A percentile compares a stretch with the other conserved stretches of the same genome.
Evolutionary conservation across 169 alveolate species (phyloP).

Genomic region (Plasmodium reichenowi): DNA sequence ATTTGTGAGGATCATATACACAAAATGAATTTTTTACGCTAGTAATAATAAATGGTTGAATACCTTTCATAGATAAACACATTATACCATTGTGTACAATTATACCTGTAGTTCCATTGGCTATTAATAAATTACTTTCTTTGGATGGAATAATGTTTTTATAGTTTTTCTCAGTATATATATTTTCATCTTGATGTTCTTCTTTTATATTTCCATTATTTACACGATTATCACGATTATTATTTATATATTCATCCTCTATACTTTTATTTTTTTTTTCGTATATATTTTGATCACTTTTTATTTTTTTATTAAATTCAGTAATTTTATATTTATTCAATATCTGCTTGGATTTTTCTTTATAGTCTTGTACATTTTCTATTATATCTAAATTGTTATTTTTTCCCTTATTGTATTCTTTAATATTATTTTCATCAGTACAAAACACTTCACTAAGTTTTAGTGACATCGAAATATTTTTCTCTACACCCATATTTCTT

Average conservation of each 20-base stretch:
- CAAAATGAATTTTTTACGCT: conserved; percentile 44
- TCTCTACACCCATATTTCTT: conserved; percentile 38
- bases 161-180: background rate
- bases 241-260: too few species aligned
- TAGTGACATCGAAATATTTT: conserved; percentile 15
- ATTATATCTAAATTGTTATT: background rate
- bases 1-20: conserved; percentile 49
- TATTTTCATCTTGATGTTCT: background rate
- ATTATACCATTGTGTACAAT: conserved; percentile 73
- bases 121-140: conserved; percentile 45
- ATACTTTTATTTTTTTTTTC: too few species aligned
- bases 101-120: conserved; percentile 58
- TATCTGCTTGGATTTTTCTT: conserved; percentile 15
- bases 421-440: conserved; percentile 3
- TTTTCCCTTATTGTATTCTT: background rate
- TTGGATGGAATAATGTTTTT: conserved; percentile 18
- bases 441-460: conserved; percentile 57
- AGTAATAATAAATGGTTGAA: conserved; percentile 38
- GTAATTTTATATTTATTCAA: conserved; percentile 60
- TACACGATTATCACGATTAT: background rate
- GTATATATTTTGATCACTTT: background rate
- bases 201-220: background rate
- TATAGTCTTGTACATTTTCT: conserved; percentile 8
- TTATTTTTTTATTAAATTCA: conserved; percentile 19
- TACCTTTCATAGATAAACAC: conserved; percentile 56